Base-by-base conservation (phyloP, 2,329 filamentous ascomycete genomes). In the Sporothrix dimorphospora region DNA sequence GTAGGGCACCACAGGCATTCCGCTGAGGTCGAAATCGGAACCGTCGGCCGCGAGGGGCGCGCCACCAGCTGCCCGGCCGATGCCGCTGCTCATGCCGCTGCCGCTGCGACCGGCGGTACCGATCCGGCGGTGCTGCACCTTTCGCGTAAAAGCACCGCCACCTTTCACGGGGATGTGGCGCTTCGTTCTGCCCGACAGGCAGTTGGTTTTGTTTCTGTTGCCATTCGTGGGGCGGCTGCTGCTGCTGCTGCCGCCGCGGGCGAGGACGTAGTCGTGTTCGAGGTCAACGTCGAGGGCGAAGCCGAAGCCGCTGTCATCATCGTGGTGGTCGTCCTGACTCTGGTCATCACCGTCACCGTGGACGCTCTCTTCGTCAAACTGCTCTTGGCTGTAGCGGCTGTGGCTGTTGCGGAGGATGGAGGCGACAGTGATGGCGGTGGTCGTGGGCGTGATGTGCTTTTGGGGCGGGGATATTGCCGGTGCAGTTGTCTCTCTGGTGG, bases 301-400 rank as follows among this genome's bases (percentile, higher is more conserved):
- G 12, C 38, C 59, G 34, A 55, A 24, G n/a, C 30, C 51, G 14
- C 24, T 24, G 14, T 47, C 34, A n/a, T 40, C 30, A 7, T 61
- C 7, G 16, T 21, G 38, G 11, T 16, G 5, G 0, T 47, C 19
- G 24, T 7, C 21, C 8, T 51, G 45, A 11, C n/a, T 16, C 6
- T 11, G 24, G 9, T 51, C 16, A 8, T 24, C 21, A 3, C 24
- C 21, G 14, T 49, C 61, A 3, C 14, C 61, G 6, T 30, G 40
- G 6, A n/a, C 27, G n/a, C 42, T 49, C 63, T 67, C 63, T 5
- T 67, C 63, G 19, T 67, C 63, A 51, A 67, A 67, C 45, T 67
- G 63, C 14, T n/a, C 6, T 12, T 67, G 63, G 27, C 63, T 67
- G 63, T 66, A 67, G 14, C 42, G 45, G 27, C 63, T 66, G 24